Percentiles rank a stretch among this genome's conserved stretches.
Conservation (phyloP, 768 basidiomycete genomes). For the Hydnum rufescens region DNA sequence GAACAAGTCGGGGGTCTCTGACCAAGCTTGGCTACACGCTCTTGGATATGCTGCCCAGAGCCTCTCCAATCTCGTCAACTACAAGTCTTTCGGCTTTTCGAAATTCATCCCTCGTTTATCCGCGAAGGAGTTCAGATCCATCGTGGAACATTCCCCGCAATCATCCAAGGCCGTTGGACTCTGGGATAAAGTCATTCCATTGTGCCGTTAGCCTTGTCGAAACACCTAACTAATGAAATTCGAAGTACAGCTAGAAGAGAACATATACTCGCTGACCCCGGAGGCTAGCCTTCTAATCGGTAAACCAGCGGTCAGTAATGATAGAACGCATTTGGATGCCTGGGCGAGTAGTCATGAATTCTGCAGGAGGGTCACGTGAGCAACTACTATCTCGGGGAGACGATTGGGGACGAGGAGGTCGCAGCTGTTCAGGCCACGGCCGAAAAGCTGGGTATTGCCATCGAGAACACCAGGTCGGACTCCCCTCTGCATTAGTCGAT, state of each 20-base stretch:
- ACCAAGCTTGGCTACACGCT: conserved; percentile 46
- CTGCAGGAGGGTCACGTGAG: conserved; percentile 44
- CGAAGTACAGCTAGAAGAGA: conserved; percentile 41
- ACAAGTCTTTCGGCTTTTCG: conserved; percentile 64
- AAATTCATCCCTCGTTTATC: conserved; percentile 65
- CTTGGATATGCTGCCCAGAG: conserved; percentile 53
- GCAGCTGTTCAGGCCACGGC: conserved; percentile 52
- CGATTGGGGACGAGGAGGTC: conserved; percentile 59
- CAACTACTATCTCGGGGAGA: conserved; percentile 61
- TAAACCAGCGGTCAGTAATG: conserved; percentile 27
- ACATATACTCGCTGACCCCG: conserved; percentile 51
- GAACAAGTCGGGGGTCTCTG: conserved; percentile 30
- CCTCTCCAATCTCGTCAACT: conserved; percentile 31
- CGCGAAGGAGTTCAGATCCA: conserved; percentile 37
- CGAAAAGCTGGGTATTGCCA: conserved; percentile 54
- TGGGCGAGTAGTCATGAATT: conserved; percentile 6
- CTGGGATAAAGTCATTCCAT: conserved; percentile 34
- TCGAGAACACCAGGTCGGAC: conserved; percentile 59
- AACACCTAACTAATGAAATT: background rate
- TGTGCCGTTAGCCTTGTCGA: background rate
- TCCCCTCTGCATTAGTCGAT: background rate
- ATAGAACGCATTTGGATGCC: background rate
- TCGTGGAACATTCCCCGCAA: conserved; percentile 42
- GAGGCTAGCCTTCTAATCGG: conserved; percentile 56
- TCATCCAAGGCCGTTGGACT: conserved; percentile 32